Evolutionary conservation across 805 yeast genomes (phyloP).

Genomic region (Hanseniaspora guilliermondii): DNA sequence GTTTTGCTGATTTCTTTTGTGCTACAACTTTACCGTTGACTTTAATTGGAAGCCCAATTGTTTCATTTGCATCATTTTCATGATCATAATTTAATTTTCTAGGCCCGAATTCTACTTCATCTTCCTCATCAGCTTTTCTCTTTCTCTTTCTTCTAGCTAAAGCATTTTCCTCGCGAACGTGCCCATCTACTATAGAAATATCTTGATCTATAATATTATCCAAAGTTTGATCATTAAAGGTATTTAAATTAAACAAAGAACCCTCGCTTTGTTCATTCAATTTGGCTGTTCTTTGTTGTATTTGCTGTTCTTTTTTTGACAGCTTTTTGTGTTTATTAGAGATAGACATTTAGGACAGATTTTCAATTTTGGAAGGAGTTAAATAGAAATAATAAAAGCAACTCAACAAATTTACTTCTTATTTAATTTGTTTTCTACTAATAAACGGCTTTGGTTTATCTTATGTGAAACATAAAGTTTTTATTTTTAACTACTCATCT

Average conservation of each 20-base stretch:
- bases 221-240: conserved; percentile 14
- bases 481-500: no score
- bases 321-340: neutral
- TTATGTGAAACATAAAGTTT: no score
- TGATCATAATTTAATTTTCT: conserved; percentile 39
- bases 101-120: conserved; percentile 78
- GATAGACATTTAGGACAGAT: neutral
- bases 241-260: conserved; percentile 20
- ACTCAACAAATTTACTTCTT: no score
- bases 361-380: no score
- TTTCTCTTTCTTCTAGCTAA: conserved; percentile 12
- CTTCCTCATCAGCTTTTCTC: conserved; percentile 44
- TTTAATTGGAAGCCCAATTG: conserved; percentile 62
- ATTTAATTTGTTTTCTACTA: no score
- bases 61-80: conserved; percentile 38
- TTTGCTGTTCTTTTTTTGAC: conserved; percentile 20
- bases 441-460: no score
- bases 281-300: conserved; percentile 24
- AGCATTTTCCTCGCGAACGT: conserved; percentile 9
- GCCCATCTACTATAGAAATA: conserved; percentile 18
- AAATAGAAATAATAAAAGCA: no score
- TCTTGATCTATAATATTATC: conserved; percentile 5
- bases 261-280: conserved; percentile 25
- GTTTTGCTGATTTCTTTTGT: conserved; percentile 22
- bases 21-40: conserved; percentile 60